Base-by-base conservation (phyloP, 345 rosid species). In the Aurinia saxatilis region DNA sequence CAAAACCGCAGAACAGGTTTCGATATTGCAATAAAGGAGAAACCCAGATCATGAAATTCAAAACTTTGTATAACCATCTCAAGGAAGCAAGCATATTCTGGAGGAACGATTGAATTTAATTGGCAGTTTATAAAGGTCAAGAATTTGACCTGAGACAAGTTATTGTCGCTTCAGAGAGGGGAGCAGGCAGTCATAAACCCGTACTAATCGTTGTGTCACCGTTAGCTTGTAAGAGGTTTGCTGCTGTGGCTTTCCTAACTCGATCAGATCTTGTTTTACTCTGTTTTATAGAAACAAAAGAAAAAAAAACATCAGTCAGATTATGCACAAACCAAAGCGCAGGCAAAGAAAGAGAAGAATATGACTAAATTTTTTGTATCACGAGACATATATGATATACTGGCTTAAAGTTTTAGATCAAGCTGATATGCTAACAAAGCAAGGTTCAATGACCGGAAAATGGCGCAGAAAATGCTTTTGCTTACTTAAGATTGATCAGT, bases 141-240 rank as follows among this genome's bases (percentile, higher is more conserved):
- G 50, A n/a, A n/a, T n/a, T n/a, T n/a, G n/a, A 8, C 10, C 17
- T 35, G 40, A 29, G 5, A 34, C 6, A 48, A 11, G 48, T 75
- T 83, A 84, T 35, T 55, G 78, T 25, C 73, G 77, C 17, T 65
- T 85, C 38, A 71, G 58, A 23, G 88, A 72, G 57, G 96, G 96
- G 61, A 82, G 95, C 77, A 89, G 68, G 68, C 93, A 84, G 53
- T 84, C 96, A 5, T 92, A 88, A 30, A 83, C 72, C n/a, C 74
- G 66, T 66, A 73, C 88, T 81, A 92, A 66, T 40, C 95, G 79
- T 3, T 81, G 80, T 29, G 82, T 83, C 42, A 85, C 82, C 12
- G 50, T 66, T 70, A 89, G 81, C 75, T 89, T 89, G 75, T 85
- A 72, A 0, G 73, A 63, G 25, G 89, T 81, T 74, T 68, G 77